Evolutionary conservation across 1,139 yeast species (phyloP).

Genomic region (Candida anutae): DNA sequence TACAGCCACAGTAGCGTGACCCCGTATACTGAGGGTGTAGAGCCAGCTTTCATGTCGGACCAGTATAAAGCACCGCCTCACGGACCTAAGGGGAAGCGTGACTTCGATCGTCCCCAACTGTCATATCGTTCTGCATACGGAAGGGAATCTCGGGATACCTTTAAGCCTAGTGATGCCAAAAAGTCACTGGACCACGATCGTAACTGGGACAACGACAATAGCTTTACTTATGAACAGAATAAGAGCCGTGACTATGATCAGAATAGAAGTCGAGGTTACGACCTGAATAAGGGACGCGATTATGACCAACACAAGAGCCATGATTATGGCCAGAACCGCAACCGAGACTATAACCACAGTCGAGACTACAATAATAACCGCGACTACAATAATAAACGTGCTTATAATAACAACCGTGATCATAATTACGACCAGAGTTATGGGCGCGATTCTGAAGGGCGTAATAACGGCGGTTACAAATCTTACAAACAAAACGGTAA

Average conservation of each 20-base stretch:
- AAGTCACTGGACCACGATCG: no score
- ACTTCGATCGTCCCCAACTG: conserved; percentile 7
- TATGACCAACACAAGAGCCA: not conserved
- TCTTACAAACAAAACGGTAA: conserved; percentile 1
- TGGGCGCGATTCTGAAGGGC: not conserved
- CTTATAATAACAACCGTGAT: not conserved
- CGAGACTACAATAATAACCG: not conserved
- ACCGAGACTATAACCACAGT: not conserved
- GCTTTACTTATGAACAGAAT: no score
- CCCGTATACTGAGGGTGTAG: no score
- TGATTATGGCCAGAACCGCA: not conserved
- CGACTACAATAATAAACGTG: not conserved
- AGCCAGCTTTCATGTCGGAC: conserved; percentile 26
- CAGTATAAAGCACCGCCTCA: conserved; percentile 35
- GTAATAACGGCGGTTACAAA: not conserved
- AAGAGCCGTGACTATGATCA: not conserved
- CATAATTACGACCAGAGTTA: not conserved
- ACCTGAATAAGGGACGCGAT: not conserved
- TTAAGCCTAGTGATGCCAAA: no score
- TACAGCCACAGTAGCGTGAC: no score
- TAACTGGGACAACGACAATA: no score
- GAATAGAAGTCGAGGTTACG: not conserved
- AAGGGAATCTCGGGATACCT: conserved; percentile 2
- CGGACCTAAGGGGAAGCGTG: conserved; percentile 27
- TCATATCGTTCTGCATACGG: conserved; percentile 2